Conservation (phyloP, 2,329 filamentous ascomycete species). For the Trichoderma afroharzianum region DNA sequence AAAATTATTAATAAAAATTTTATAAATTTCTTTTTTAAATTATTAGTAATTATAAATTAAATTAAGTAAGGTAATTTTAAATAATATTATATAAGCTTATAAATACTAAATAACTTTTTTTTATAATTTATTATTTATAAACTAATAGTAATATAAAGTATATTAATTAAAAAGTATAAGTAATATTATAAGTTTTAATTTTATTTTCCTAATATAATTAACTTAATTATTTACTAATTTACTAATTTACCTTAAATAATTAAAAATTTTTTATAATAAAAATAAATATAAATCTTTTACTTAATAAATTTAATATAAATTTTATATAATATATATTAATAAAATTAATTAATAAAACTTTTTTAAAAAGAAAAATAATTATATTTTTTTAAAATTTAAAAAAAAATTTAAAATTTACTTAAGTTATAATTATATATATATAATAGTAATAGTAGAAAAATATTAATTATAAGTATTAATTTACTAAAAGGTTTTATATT, state of each 20-base stretch:
- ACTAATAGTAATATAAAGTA: neutral
- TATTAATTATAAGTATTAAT: neutral
- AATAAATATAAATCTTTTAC: no score
- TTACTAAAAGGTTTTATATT: neutral
- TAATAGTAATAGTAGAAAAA: neutral
- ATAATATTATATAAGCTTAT: neutral
- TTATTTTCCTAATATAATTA: no score
- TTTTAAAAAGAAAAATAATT: neutral
- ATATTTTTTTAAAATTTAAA: neutral
- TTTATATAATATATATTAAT: no score
- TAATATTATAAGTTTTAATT: no score
- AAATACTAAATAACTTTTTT: neutral
- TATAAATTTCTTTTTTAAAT: neutral
- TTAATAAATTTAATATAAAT: no score
- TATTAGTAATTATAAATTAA: neutral
- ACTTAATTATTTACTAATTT: no score
- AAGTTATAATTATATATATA: neutral
- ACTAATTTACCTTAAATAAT: no score
- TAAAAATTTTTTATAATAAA: no score
- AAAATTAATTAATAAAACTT: neutral
- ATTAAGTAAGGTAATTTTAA: neutral
- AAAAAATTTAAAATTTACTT: neutral
- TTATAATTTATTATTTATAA: neutral
- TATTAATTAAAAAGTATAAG: no score
- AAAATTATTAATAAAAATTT: neutral